Base-by-base conservation (phyloP, 495 filamentous ascomycete genomes). In the Margaritispora aquatica region DNA sequence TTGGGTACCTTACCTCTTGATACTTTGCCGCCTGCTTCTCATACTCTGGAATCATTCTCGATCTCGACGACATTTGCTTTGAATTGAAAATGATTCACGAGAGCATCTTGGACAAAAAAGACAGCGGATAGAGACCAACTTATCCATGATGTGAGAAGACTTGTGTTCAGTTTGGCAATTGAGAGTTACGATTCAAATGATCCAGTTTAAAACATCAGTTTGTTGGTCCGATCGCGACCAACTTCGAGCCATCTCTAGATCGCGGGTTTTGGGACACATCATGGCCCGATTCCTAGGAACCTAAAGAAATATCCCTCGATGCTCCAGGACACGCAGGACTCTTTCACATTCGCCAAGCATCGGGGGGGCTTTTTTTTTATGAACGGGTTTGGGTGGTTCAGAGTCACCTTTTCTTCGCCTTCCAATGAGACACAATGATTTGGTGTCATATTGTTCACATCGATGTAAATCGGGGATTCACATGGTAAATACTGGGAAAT, bases 1-100 rank as follows among this genome's bases (percentile, higher is more conserved):
- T n/a, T n/a, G n/a, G n/a, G n/a, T n/a, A 44, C 19, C 38, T 23
- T 29, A 64, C 61, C 57, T 60, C 27, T 44, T 41, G 20, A 13
- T 60, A 46, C 47, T 46, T 51, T 51, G 55, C 57, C 41, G 47
- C 27, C 51, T 64, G 61, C 51, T 26, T 22, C 20, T 56, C 44
- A 36, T 64, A 22, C 22, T 57, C 55, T 20, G 31, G 50, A 38
- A 51, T 26, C 56, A 60, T 55, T 44, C 38, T 44, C 38, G 38
- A 44, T 44, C 38, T 44, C 38, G 38, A 44, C 38, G 38, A 44
- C 38, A 44, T 44, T 44, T n/a, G n/a, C n/a, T n/a, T n/a, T 34
- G 38, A 44, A 44, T 9, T 9, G 7, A 3, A 10, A 15, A 3
- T n/a, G 38, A 44, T n/a, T 44, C 38, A 44, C 38, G 38, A 44